Base-by-base conservation (phyloP, 1,139 yeast species). In the Candida mesenterica region DNA sequence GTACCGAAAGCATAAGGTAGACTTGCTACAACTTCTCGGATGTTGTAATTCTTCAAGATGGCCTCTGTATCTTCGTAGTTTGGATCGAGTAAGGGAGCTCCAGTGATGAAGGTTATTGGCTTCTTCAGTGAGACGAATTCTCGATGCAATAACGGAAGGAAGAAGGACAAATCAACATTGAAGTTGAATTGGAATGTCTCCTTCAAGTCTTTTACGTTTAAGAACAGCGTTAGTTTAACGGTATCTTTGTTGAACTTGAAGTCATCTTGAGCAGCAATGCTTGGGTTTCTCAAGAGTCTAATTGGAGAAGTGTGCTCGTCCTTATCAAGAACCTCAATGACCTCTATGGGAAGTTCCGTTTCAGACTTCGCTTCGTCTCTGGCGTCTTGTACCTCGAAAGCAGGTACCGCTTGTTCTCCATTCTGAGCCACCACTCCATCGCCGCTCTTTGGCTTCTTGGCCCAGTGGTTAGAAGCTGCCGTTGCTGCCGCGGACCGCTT, bases 161-260 rank as follows among this genome's bases (percentile, higher is more conserved):
- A 54, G 29, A 71, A 60, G 8, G 59, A 62, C 31, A 68, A 50
- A 34, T 75, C 77, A 4, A 75, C 63, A 35, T 58, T 49, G 52
- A 74, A 73, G 44, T 75, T 75, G 53, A 76, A 75, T 38, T 75
- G 81, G 44, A 53, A 74, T 0, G 79, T 65, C 37, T 62, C 61
- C 2, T 34, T 32, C 14, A 75, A 47, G 25, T 46, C 49, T 10
- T 31, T 24, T 6, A 43, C 33, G 7, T 48, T 48, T 2, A 33
- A 48, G 48, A 29, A 43, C 29, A 15, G 37, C n/a, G 38, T 28
- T 3, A 65, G 39, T 34, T 36, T 42, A 1, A 62, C 52, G 0
- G 68, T 52, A 23, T 61, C 65, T 12, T 42, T 41, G 38, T 64
- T 63, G 4, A 45, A 51, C 12, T n/a, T 32, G 31, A 4, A 6